Evolutionary conservation across 1,139 yeast genomes (phyloP), one percentile per base, ranked within the genome.

Genomic region (Sugiyamaella castrensis): DNA sequence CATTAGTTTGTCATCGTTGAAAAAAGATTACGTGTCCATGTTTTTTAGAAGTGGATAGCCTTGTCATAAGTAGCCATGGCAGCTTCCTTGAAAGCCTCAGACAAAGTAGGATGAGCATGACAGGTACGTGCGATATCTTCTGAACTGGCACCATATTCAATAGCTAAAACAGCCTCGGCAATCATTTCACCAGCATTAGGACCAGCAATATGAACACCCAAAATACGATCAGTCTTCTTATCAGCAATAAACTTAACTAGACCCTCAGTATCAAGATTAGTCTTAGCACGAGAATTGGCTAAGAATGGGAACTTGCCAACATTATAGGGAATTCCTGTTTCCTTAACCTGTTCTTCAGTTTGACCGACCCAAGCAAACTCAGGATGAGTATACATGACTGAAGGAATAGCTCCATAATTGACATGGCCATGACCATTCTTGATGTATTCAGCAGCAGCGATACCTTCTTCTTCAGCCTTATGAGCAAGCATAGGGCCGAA

Each of bases 171-270:
- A 55, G 91, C 98, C 76, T 94, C 98, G 59, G 96, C 98, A 69
- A 94, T 92, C 96, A 94, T 88, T 78, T 94, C 99, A 74, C 99
- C 98, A 52, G 99, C 99, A 67, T 87, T 88, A 61, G 98, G 87
- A 63, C 98, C 98, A 62, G 91, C 84, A 70, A 94, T 92, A 75
- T 94, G 99, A 57, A 87, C 92, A 71, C 98, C 99, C 61, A 94
- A 77, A 38, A 94, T 81, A 70, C 98, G 82, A 74, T 94, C 96
- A 55, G 98, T 91, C 73, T 92, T 96, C 64, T 95, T 92, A 71
- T 94, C 98, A 57, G 96, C 91, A 58, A 94, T 71, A 69, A 92
- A 82, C 79, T 94, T 94, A 66, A 92, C 98, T 63, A 91, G 87
- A 53, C 99, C 99, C 61, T 94, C 98, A 51, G 97, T 84, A 71